Conservation (phyloP, 2,329 filamentous ascomycete genomes). For the Colletotrichum caudatum region DNA sequence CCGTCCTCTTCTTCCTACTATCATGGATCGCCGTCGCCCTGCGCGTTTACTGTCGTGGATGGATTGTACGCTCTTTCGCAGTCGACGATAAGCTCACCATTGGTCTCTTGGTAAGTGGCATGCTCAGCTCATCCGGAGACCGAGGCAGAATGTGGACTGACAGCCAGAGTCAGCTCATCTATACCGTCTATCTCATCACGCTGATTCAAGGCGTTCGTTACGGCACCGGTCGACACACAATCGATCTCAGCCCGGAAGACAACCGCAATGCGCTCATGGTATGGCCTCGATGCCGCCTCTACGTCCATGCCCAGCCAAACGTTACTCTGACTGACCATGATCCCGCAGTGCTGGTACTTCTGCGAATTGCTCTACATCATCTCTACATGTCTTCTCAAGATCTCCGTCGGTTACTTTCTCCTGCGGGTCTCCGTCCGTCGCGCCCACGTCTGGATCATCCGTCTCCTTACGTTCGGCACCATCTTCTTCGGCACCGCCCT, state of each 20-base stretch:
- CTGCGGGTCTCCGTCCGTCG: slow-evolving; percentile 55
- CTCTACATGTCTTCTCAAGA: slow-evolving; percentile 50
- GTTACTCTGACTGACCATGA: slow-evolving; percentile 9
- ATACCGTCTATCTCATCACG: slow-evolving; percentile 44
- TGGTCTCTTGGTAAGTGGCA: slow-evolving; percentile 46
- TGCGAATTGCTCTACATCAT: slow-evolving; percentile 57
- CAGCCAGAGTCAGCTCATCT: slow-evolving; percentile 40
- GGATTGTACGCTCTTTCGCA: slow-evolving; percentile 50
- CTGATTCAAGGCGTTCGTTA: slow-evolving; percentile 47
- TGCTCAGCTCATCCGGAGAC: neutral
- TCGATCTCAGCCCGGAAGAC: slow-evolving; percentile 41
- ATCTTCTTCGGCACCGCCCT: slow-evolving; percentile 54
- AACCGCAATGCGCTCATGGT: slow-evolving; percentile 49
- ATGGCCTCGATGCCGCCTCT: slow-evolving; percentile 1
- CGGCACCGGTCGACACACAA: slow-evolving; percentile 47
- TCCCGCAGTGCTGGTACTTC: slow-evolving; percentile 53
- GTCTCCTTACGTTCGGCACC: slow-evolving; percentile 51
- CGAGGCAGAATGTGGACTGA: slow-evolving; percentile 17
- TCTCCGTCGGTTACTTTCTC: slow-evolving; percentile 58
- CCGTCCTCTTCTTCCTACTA: slow-evolving; percentile 51
- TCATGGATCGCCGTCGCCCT: slow-evolving; percentile 49
- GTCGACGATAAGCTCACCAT: slow-evolving; percentile 52
- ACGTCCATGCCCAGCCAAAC: neutral
- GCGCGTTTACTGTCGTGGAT: slow-evolving; percentile 50
- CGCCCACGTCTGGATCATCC: slow-evolving; percentile 52